These are phyloP conservation scores for Bertia moriformis DNA, from an alignment of 2,329 filamentous ascomycete genomes.

Conservation along the genomic window DNA sequence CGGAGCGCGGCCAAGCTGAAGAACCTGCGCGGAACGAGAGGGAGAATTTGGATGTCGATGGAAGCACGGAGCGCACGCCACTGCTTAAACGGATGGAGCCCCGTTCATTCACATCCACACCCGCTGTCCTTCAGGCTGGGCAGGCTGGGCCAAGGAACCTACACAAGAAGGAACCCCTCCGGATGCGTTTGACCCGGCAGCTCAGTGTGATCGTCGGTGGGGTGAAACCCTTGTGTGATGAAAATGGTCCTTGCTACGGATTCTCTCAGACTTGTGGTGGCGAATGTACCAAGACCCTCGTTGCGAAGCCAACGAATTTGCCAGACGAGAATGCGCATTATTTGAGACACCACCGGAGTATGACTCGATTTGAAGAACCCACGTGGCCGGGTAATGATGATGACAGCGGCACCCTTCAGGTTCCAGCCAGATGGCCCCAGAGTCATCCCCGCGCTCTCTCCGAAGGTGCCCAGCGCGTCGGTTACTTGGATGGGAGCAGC, in stretches of 20 bases:
- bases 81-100: not conserved
- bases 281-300: conserved; percentile 37
- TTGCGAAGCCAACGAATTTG: conserved; percentile 3
- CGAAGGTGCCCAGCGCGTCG: not conserved
- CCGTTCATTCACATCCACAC: not conserved
- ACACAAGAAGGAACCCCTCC: conserved; percentile 3
- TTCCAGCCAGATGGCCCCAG: too few species aligned
- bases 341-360: not conserved
- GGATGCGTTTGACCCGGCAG: conserved; percentile 17
- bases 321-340: not conserved
- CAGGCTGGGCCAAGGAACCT: too few species aligned
- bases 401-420: not conserved
- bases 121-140: not conserved
- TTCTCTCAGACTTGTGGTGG: conserved; percentile 44
- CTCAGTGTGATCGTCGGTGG: conserved; percentile 32
- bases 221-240: conserved; percentile 34
- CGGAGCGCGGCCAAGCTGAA: conserved; percentile 14
- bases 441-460: not conserved
- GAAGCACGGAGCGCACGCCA: not conserved
- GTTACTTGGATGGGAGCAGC: not conserved
- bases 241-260: conserved; percentile 43
- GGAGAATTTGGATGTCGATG: not conserved
- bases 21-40: conserved; percentile 11
- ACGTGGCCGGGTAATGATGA: not conserved
- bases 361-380: too few species aligned